phyloP scores from a whole-genome alignment of 768 basidiomycete genomes.

The Macrolepiota albuminosa region DNA sequence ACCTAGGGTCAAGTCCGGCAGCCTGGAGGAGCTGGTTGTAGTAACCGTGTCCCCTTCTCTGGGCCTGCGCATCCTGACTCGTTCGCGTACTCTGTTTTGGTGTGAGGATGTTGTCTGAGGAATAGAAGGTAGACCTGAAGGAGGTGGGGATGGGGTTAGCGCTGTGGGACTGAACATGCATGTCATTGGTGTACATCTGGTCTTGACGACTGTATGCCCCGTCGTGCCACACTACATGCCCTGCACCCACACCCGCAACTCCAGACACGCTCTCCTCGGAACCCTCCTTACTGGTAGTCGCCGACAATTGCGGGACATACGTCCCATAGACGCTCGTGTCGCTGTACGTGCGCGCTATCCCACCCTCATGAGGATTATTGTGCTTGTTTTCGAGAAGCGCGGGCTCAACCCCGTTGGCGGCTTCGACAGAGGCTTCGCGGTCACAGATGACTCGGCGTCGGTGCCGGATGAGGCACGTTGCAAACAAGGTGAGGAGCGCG shows the following conservation, averaged over 20 bases:
- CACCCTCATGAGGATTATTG: neutral
- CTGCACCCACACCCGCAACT: neutral
- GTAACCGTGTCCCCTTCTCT: neutral
- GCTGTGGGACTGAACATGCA: neutral
- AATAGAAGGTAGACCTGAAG: neutral
- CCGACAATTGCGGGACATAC: neutral
- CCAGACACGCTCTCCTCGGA: neutral
- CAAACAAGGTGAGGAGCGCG: constrained; percentile 11
- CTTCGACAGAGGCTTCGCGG: neutral
- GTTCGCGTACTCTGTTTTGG: neutral
- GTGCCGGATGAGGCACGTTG: no score
- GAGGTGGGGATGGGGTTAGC: neutral
- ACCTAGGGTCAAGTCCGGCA: constrained; percentile 13
- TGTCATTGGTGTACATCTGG: neutral
- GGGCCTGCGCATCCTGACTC: neutral
- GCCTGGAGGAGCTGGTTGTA: constrained; percentile 16
- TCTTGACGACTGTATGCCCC: neutral
- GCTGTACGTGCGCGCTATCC: neutral
- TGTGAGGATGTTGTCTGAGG: neutral
- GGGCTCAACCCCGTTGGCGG: neutral
- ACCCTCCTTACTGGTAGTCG: no score
- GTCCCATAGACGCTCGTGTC: neutral
- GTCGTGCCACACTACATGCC: neutral
- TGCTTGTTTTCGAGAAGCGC: constrained; percentile 39
- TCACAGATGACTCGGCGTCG: no score